A percentile compares a stretch with the other conserved stretches of the same genome.
phyloP scores from a whole-genome alignment of 2,329 filamentous ascomycete genomes.

The Apiospora saccharicola region DNA sequence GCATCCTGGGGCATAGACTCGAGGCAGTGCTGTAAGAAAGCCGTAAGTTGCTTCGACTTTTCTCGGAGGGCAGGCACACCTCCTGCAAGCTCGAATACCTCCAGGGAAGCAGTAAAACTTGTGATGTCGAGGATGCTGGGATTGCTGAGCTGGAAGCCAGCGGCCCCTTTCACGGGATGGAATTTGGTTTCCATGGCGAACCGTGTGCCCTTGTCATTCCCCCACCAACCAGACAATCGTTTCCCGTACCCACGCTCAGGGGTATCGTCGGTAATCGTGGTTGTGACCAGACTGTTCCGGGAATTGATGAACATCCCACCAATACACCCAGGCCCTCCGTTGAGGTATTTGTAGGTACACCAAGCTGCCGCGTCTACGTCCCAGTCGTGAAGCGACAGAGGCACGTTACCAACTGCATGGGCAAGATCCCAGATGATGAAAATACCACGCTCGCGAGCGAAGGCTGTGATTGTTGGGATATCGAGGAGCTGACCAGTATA shows the following conservation, averaged over 20 bases:
- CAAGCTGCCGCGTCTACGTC: constrained; percentile 80
- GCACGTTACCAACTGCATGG: constrained; percentile 80
- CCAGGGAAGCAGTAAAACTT: constrained; percentile 71
- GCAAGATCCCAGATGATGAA: constrained; percentile 82
- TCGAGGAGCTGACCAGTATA: constrained; percentile 83
- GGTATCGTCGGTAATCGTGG: constrained; percentile 40
- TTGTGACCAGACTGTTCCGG: constrained; percentile 58
- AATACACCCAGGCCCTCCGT: constrained; percentile 77
- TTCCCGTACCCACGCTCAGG: constrained; percentile 52
- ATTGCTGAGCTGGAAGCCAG: constrained; percentile 80
- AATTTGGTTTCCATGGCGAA: constrained; percentile 83
- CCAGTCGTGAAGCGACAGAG: constrained; percentile 76
- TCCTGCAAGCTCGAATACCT: constrained; percentile 72
- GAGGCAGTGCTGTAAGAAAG: constrained; percentile 71
- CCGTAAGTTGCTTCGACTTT: constrained; percentile 72
- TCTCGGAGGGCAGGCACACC: constrained; percentile 67
- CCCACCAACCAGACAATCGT: constrained; percentile 83
- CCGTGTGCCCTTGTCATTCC: constrained; percentile 71
- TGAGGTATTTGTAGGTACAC: constrained; percentile 88
- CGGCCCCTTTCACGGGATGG: constrained; percentile 74
- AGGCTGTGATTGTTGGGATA: constrained; percentile 74
- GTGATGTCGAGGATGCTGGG: constrained; percentile 78
- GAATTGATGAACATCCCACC: constrained; percentile 78
- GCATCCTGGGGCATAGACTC: constrained; percentile 45
- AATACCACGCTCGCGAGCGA: constrained; percentile 72